Conservation (phyloP, 2,329 filamentous ascomycete genomes). For the Diaporthe vexans region DNA sequence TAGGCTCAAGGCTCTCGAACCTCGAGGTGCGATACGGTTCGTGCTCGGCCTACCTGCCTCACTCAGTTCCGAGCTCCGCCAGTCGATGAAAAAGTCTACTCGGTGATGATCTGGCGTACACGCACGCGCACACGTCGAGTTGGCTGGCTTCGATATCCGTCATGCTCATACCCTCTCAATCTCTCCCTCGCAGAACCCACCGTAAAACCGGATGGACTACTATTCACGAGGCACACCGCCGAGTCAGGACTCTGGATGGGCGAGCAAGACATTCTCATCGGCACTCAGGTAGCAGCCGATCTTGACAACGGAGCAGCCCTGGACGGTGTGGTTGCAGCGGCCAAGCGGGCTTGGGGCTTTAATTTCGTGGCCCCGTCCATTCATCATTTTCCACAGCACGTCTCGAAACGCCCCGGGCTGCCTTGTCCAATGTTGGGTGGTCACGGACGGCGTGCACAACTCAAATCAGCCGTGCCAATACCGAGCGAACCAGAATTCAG, state of each 20-base stretch:
- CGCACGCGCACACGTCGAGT: neutral
- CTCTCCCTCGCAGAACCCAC: neutral
- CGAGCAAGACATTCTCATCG: slow-evolving; percentile 9
- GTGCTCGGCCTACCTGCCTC: slow-evolving; percentile 20
- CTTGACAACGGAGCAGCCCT: slow-evolving; percentile 24
- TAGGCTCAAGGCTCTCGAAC: slow-evolving; percentile 7
- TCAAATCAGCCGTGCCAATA: slow-evolving; percentile 4
- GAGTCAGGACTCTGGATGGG: slow-evolving; percentile 16
- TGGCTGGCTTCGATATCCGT: neutral
- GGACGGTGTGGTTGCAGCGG: slow-evolving; percentile 30
- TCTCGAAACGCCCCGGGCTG: neutral
- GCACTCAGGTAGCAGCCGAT: slow-evolving; percentile 15
- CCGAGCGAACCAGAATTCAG: slow-evolving; percentile 6
- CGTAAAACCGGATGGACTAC: neutral
- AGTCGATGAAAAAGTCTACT: slow-evolving; percentile 16
- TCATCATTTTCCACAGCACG: slow-evolving; percentile 29
- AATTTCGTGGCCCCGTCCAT: slow-evolving; percentile 28
- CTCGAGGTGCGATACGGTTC: slow-evolving; percentile 1
- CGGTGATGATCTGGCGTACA: too few relatives aligned
- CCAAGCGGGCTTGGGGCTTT: slow-evolving; percentile 18
- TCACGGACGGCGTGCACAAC: slow-evolving; percentile 21
- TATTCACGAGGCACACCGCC: neutral
- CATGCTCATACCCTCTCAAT: neutral
- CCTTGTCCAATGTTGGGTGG: slow-evolving; percentile 6
- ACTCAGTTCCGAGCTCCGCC: slow-evolving; percentile 13